Conservation (phyloP, 2,329 filamentous ascomycete species). For the Cladosporium sp. region DNA sequence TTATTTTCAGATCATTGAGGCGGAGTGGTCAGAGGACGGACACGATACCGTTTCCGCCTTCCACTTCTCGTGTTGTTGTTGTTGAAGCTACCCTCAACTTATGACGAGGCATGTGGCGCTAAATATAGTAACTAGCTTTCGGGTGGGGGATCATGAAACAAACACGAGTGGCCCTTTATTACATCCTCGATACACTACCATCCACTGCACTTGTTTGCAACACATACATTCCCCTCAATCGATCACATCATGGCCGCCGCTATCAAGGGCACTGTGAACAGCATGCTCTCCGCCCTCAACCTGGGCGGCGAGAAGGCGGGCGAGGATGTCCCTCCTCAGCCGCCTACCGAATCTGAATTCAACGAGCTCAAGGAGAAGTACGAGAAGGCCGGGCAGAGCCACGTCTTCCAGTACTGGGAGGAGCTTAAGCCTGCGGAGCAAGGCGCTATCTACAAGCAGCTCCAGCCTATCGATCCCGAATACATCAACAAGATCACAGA, state of each 20-base stretch:
- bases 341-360: conserved; percentile 63
- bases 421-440: conserved; percentile 70
- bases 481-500: conserved; percentile 85
- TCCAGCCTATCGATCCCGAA: conserved; percentile 74
- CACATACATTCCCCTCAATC: background rate
- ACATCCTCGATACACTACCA: background rate
- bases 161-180: background rate
- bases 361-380: conserved; percentile 68
- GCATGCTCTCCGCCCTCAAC: conserved; percentile 40
- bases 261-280: conserved; percentile 37
- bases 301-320: conserved; percentile 33
- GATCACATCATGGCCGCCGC: conserved; percentile 35
- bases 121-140: background rate
- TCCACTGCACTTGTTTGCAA: background rate
- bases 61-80: background rate
- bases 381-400: conserved; percentile 65
- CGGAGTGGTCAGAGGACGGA: too few species aligned
- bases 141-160: background rate
- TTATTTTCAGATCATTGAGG: too few species aligned
- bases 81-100: background rate
- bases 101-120: background rate
- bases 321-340: conserved; percentile 34
- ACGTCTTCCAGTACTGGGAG: conserved; percentile 86
- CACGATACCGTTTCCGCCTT: background rate
- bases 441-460: conserved; percentile 73